Evolutionary conservation across 2,329 filamentous ascomycete genomes (phyloP).

Genomic region (Coniochaeta sp.): DNA sequence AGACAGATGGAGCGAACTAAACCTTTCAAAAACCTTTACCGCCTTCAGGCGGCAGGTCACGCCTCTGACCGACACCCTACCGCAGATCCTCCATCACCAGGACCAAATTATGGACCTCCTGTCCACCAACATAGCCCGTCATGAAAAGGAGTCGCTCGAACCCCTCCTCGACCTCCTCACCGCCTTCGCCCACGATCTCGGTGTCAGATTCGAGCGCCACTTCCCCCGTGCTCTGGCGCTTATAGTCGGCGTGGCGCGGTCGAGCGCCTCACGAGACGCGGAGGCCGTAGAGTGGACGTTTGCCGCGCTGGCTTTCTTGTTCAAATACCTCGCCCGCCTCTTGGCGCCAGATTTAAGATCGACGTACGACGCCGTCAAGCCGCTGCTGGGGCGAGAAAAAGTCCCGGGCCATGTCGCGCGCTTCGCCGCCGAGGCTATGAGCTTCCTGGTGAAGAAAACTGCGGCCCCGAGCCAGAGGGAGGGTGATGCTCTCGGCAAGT

Average conservation of each 20-base stretch:
- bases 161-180: conserved; percentile 82
- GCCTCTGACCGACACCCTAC: conserved; percentile 79
- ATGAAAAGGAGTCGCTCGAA: conserved; percentile 75
- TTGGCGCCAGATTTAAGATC: conserved; percentile 80
- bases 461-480: conserved; percentile 71
- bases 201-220: conserved; percentile 79
- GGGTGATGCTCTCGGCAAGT: conserved; percentile 54
- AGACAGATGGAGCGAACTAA: conserved; percentile 86
- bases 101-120: conserved; percentile 75
- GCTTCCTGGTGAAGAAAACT: conserved; percentile 86
- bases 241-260: conserved; percentile 68
- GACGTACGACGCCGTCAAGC: conserved; percentile 74
- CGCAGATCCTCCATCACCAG: conserved; percentile 88
- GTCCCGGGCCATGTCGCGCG: conserved; percentile 83
- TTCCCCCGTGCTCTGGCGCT: conserved; percentile 70
- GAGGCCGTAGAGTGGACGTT: conserved; percentile 99
- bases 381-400: conserved; percentile 73
- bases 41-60: conserved; percentile 68
- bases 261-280: conserved; percentile 60
- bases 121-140: conserved; percentile 66
- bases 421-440: conserved; percentile 91
- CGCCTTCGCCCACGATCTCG: conserved; percentile 91
- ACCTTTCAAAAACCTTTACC: conserved; percentile 75
- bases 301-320: conserved; percentile 85
- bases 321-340: conserved; percentile 91